Evolutionary conservation across 2,329 filamentous ascomycete species (phyloP), one percentile per base, ranked within the genome.

Genomic region (Fusarium sp.): DNA sequence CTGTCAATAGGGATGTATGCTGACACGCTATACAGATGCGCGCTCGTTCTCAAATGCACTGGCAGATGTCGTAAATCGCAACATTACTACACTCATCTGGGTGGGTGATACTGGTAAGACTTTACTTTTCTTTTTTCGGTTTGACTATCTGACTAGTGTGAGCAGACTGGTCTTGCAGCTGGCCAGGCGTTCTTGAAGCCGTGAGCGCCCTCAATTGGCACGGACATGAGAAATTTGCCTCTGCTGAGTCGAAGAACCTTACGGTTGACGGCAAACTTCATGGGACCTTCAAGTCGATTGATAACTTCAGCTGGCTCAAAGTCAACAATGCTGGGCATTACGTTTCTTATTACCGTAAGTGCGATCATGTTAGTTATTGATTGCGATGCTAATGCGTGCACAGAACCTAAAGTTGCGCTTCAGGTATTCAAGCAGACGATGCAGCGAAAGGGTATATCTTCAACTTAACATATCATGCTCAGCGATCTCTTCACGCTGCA

Each of bases 251-350:
- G 65, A 83, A n/a, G 60, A 71, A 62, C 68, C 89, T 88, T 66
- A 87, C 80, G 0, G 83, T 88, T 1, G 77, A 80, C 44, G 87
- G 87, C 2, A 79, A 74, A 16, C 75, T 82, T 32, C 80, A 78
- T 30, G 87, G 86, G 4, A 79, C 81, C 29, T 87, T 83, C 75
- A 89, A 89, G 80, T 82, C 73, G 0, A 57, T 68, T 22, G 65
- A 70, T 20, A 93, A 93, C 68, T 82, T 89, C 63, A 86, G 84
- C 5, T 90, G 88, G 76, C 83, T 86, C n/a, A 81, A 87, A 0
- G 84, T 90, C 12, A 89, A 86, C 70, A 83, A 88, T 68, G 83
- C 87, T 6, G 88, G 88, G 1, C 88, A 89, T 18, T 34, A 34
- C 11, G 32, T 34, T 6, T 34, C 32, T 18, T 34, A 34, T 18